phyloP scores from a whole-genome alignment of 768 basidiomycete genomes.

The Lactarius quietus region DNA sequence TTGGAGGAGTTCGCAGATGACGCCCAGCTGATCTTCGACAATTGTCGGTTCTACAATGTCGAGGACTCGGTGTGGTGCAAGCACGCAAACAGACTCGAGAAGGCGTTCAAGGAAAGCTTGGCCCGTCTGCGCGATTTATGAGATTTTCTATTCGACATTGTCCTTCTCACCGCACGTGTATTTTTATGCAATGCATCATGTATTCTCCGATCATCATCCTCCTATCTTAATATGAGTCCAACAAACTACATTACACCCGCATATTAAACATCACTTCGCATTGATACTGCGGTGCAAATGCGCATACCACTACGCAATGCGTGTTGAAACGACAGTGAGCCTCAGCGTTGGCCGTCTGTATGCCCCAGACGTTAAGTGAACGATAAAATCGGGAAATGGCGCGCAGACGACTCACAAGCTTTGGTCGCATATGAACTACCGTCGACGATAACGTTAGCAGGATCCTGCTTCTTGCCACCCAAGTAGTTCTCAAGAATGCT shows the following conservation, averaged over 20 bases:
- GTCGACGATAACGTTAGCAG: constrained; percentile 78
- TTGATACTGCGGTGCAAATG: neutral
- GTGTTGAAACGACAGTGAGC: neutral
- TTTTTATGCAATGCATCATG: constrained; percentile 18
- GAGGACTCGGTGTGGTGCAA: constrained; percentile 76
- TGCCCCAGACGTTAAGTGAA: constrained; percentile 6
- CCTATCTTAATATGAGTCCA: neutral
- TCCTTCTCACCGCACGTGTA: constrained; percentile 21
- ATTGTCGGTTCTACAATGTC: constrained; percentile 86
- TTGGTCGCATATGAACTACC: constrained; percentile 38
- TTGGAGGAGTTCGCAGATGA: constrained; percentile 75
- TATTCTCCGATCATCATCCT: constrained; percentile 3
- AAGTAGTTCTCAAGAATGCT: constrained; percentile 73
- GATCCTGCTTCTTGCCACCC: constrained; percentile 59
- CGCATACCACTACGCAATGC: neutral
- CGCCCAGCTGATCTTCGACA: constrained; percentile 81
- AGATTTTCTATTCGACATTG: neutral
- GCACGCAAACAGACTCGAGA: constrained; percentile 82
- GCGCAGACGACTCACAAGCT: constrained; percentile 37
- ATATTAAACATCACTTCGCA: neutral
- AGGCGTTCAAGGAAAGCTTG: constrained; percentile 59
- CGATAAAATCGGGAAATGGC: neutral
- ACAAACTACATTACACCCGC: neutral
- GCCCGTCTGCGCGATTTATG: constrained; percentile 25
- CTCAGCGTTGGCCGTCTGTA: constrained; percentile 52